Conservation (phyloP, 495 filamentous ascomycete species). For the Entonaema liquescens region DNA sequence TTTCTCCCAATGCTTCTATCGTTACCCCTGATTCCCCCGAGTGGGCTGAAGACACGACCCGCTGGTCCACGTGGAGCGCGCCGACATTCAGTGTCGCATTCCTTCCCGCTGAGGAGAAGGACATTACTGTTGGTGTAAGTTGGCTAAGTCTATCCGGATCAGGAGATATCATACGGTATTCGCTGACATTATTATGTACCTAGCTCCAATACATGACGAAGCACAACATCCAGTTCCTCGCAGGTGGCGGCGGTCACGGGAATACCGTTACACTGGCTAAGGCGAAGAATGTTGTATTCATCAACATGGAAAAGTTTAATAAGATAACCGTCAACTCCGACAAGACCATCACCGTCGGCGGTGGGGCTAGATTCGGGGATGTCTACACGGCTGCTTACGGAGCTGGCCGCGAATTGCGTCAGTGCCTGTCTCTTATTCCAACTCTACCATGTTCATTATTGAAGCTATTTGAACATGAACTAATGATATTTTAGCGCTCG, state of each 20-base stretch:
- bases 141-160: neutral
- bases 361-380: neutral
- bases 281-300: neutral
- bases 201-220: constrained; percentile 10
- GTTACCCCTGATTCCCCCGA: constrained; percentile 3
- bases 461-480: neutral
- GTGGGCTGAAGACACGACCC: neutral
- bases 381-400: constrained; percentile 1
- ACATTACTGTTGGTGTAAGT: constrained; percentile 2
- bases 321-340: neutral
- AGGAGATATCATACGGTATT: neutral
- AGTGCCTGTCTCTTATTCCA: neutral
- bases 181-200: neutral
- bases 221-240: neutral
- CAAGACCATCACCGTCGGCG: neutral
- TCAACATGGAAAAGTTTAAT: neutral
- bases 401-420: constrained; percentile 2
- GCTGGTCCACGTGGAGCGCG: constrained; percentile 7
- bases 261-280: constrained; percentile 1
- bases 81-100: constrained; percentile 1
- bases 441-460: too few relatives aligned
- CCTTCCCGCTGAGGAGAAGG: neutral
- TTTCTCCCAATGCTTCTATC: constrained; percentile 1
- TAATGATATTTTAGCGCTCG: neutral
- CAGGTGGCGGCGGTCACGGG: constrained; percentile 1